Evolutionary conservation across 768 basidiomycete genomes (phyloP), one percentile per base, ranked within the genome.

Genomic region (Lentinula guzmanii): DNA sequence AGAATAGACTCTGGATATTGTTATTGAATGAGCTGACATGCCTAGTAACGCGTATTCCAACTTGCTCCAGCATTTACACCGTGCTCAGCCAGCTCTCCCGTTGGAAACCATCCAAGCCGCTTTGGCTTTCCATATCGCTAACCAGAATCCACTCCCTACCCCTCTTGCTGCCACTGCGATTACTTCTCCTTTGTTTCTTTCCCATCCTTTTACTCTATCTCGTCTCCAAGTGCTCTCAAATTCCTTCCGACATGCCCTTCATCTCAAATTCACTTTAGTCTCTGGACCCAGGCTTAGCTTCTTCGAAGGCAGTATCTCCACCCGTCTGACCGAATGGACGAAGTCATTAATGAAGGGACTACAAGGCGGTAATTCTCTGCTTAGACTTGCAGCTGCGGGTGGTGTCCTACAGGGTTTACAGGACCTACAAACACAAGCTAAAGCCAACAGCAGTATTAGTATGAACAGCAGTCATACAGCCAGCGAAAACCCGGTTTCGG

Each of bases 401-500:
- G 91, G 91, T 0, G 72, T 91, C 15, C 68, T 92, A 34, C 69
- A 86, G 11, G 91, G 87, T 0, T 69, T 89, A 37, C 79, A 85
- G 54, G 90, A 90, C 62, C 68, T 81, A 50, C 76, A 63, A 62
- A 53, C 45, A 13, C 72, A 74, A 65, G 66, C 69, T 18, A 74
- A 67, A 5, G 63, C 67, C 53, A 70, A 65, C 60, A 70, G 63
- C 55, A 5, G n/a, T 18, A 24, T 7, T 48, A 21, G n/a, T 34
- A n/a, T 34, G 33, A 34, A 33, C 51, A 31, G 33, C 51, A 52
- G 15, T 52, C 16, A 51, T 45, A 66, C 68, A 42, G 66, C 60
- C 60, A 64, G 64, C 54, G 64, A 68, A 61, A 58, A 69, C 54
- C 48, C 73, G 58, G 63, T 72, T 50, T 58, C 70, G 28, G 66